Evolutionary conservation across 495 filamentous ascomycete species (phyloP).

Genomic region (Pseudevernia furfuracea): DNA sequence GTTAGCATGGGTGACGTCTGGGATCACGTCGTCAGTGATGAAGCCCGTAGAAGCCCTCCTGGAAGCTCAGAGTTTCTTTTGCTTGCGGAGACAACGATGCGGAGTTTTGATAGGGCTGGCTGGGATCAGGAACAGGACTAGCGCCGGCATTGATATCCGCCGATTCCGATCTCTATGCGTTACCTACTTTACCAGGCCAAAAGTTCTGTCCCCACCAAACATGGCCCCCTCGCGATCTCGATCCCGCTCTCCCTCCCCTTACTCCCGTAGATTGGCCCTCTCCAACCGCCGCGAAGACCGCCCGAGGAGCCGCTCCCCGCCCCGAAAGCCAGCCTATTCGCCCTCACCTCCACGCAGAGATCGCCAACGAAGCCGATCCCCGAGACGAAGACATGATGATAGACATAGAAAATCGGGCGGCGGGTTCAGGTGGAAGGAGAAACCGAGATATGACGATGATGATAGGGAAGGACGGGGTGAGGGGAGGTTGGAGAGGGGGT

Average conservation of each 20-base stretch:
- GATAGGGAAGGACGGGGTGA: slow-evolving; percentile 29
- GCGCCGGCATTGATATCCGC: slow-evolving; percentile 11
- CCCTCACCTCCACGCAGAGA: slow-evolving; percentile 17
- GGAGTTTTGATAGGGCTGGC: slow-evolving; percentile 7
- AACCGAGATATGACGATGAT: slow-evolving; percentile 41
- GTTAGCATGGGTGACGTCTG: slow-evolving; percentile 41
- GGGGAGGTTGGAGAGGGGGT: slow-evolving; percentile 46
- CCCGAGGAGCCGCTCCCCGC: slow-evolving; percentile 34
- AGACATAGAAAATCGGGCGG: slow-evolving; percentile 25
- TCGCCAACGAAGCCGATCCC: slow-evolving; percentile 18
- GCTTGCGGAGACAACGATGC: neutral
- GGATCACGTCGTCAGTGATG: neutral
- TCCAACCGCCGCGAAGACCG: slow-evolving; percentile 9
- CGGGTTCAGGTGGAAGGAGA: slow-evolving; percentile 63
- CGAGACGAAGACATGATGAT: slow-evolving; percentile 28
- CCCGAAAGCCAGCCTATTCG: slow-evolving; percentile 16
- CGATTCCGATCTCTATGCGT: neutral
- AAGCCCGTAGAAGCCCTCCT: neutral
- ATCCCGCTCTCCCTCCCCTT: slow-evolving; percentile 17
- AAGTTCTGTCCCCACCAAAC: neutral
- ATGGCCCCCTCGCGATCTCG: slow-evolving; percentile 8
- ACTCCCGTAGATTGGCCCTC: slow-evolving; percentile 18
- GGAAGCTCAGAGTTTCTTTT: neutral
- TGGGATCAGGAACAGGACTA: slow-evolving; percentile 23
- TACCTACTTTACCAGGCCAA: neutral